Percentiles rank a stretch among this genome's conserved stretches.
These are phyloP conservation scores for Hanseniaspora jakobsenii DNA, from an alignment of 805 yeast species.

Conservation along the genomic window DNA sequence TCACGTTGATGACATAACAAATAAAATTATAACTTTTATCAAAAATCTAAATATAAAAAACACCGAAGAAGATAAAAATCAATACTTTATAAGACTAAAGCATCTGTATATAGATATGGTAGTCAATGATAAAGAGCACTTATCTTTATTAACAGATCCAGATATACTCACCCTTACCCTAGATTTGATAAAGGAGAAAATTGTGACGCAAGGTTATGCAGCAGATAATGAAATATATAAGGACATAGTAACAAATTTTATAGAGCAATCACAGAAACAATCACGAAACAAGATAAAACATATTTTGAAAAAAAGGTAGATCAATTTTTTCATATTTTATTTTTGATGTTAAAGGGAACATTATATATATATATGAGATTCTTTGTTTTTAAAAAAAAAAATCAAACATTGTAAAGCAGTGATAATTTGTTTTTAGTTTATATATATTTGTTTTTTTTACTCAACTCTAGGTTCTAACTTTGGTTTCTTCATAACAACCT, in stretches of 20 bases:
- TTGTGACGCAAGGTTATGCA: conserved; percentile 35
- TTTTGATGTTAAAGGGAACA: conserved; percentile 13
- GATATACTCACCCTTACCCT: background rate
- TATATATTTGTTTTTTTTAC: background rate
- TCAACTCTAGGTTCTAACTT: conserved; percentile 36
- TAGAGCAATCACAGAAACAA: conserved; percentile 78
- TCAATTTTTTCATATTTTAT: conserved; percentile 16
- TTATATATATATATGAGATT: background rate
- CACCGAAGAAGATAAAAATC: background rate
- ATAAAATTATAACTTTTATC: background rate
- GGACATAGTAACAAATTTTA: conserved; percentile 74
- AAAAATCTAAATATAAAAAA: background rate
- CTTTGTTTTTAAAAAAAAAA: too few species aligned
- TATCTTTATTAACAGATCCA: conserved; percentile 2
- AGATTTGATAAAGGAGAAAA: conserved; percentile 31
- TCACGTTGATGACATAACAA: background rate
- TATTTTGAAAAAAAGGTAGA: conserved; percentile 26
- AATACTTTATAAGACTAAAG: background rate
- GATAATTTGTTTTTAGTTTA: background rate
- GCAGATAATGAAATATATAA: conserved; percentile 70
- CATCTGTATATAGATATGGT: background rate
- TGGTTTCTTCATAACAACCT: conserved; percentile 41
- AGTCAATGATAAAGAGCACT: background rate
- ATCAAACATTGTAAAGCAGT: too few species aligned
- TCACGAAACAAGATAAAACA: conserved; percentile 39